Base-by-base conservation (phyloP, 352 stramenopile genomes). In the Thalassiosira allenii region DNA sequence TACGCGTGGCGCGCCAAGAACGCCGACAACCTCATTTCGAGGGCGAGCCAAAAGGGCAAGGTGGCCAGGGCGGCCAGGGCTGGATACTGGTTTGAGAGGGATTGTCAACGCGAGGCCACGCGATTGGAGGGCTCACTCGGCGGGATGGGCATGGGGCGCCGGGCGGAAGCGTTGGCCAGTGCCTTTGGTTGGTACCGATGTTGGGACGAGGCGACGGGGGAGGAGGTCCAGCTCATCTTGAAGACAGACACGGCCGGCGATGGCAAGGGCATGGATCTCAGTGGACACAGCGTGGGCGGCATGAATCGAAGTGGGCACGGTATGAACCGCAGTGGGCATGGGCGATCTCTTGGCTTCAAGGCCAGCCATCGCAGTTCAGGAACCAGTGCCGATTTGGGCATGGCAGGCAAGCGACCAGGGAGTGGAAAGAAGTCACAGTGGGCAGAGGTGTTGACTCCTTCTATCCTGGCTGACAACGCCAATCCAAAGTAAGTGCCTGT, bases 101-200 rank as follows among this genome's bases (percentile, higher is more conserved):
- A 94, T 83, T 86, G 79, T 43, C 63, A 90, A 32, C 84, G 83
- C 9, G 89, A 92, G 62, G 83, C 84, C 2, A 81, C 88, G 53
- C 25, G 84, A 14, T 73, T 94, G 22, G 80, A 89, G 30, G 69
- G 77, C 0, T 80, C 59, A 14, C 65, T 65, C 4, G 75, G 72
- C 12, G 69, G 69, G 0, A 81, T 86, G 56, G 90, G 90, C 2
- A 86, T 94, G 75, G 83, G 81, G 32, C 62, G 90, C 41, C 71
- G 86, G 43, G 86, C 84, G 0, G 88, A 94, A 69, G 88, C 88
- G 2, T 83, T 94, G 72, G 88, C 86, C 0, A 83, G 81, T 49
- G 88, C 88, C 9, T 93, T 94, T 88, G 90, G 90, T 41, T 94
- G 88, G 86, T 93, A 93, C 76, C 79, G 89, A 4, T 94, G 90